A percentile compares a stretch with the other conserved stretches of the same genome.
Evolutionary conservation across 257 asterid genomes (phyloP).

Genomic region (Scutellaria baicalensis): DNA sequence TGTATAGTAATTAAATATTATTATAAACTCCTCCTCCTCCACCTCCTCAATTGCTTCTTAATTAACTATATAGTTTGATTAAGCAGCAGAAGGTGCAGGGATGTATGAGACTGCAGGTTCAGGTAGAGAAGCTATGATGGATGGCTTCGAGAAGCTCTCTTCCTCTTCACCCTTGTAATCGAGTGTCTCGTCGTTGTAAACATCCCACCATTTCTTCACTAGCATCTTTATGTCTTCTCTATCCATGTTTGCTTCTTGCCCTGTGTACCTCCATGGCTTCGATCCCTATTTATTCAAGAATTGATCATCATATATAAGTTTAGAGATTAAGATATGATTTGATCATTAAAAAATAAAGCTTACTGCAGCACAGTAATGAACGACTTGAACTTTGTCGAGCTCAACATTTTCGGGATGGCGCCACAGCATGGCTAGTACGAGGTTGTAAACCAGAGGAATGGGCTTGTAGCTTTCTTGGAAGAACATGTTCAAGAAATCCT

Average conservation of each 20-base stretch:
- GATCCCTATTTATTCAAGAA: conserved; percentile 31
- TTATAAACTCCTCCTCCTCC: too few relatives aligned
- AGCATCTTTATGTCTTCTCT: conserved; percentile 47
- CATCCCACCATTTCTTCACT: conserved; percentile 58
- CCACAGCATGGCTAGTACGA: conserved; percentile 61
- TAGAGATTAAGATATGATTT: not conserved
- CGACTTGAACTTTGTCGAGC: conserved; percentile 42
- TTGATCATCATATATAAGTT: too few relatives aligned
- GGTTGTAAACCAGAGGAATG: conserved; percentile 43
- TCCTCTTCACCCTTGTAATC: conserved; percentile 36
- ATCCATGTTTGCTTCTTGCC: conserved; percentile 49
- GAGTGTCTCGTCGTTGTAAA: conserved; percentile 39
- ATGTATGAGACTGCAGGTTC: conserved; percentile 40
- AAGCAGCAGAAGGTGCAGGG: conserved; percentile 63
- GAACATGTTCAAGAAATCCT: conserved; percentile 69
- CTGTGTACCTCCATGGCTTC: conserved; percentile 63
- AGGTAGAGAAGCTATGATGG: conserved; percentile 31
- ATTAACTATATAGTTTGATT: too few relatives aligned
- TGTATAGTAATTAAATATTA: too few relatives aligned
- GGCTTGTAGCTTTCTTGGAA: conserved; percentile 41
- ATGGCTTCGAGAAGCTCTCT: conserved; percentile 29
- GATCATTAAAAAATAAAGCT: not conserved
- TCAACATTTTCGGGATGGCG: conserved; percentile 54
- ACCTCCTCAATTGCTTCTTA: too few relatives aligned
- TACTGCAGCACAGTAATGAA: conserved; percentile 62